Evolutionary conservation across 139 green algal genomes (phyloP), one percentile per base, ranked within the genome.

Genomic region (Coccomyxa sp.): DNA sequence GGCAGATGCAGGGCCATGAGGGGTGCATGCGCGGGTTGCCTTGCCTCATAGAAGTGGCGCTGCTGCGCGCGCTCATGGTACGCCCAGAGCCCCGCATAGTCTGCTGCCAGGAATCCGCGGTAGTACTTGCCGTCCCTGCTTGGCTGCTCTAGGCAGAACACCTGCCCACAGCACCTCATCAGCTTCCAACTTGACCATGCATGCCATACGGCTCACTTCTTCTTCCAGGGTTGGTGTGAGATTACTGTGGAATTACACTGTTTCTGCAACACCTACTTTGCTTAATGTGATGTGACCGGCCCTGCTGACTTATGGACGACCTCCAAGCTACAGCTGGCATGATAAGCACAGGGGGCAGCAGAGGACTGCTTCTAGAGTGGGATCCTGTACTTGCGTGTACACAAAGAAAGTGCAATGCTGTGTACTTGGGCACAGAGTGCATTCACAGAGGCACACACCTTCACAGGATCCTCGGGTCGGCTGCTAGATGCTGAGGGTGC

Each of bases 1-100:
- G 24, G 5, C 36, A 64, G 64, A 40, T 31, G 34, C 70, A 6
- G 35, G 3, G 6, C 14, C 16, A 41, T 10, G 18, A 40, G 27
- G 50, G 18, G 5, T 18, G 18, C 2, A 64, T 64, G 50, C 50
- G 27, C 33, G 29, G 2, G 22, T 12, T 24, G 54, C 27, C 74
- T 78, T 58, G 88, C 83, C 84, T 91, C 87, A 41, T 91, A 91
- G 80, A 76, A 90, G 75, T 90, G 87, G 5, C 82, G 83, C 73
- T 58, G 31, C 78, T 27, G 27, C 70, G 55, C 37, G 39, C 27
- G 2, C 50, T 74, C n/a, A 35, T 40, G 3, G 39, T 64, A 75
- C 81, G 37, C 35, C 87, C 87, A 91, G 39, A 88, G 70, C 0
- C 39, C 70, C 0, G 76, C n/a, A 38, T 87, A 82, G 40, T 81